phyloP scores from a whole-genome alignment of 257 asterid genomes.

The Anisodus tanguticus region DNA sequence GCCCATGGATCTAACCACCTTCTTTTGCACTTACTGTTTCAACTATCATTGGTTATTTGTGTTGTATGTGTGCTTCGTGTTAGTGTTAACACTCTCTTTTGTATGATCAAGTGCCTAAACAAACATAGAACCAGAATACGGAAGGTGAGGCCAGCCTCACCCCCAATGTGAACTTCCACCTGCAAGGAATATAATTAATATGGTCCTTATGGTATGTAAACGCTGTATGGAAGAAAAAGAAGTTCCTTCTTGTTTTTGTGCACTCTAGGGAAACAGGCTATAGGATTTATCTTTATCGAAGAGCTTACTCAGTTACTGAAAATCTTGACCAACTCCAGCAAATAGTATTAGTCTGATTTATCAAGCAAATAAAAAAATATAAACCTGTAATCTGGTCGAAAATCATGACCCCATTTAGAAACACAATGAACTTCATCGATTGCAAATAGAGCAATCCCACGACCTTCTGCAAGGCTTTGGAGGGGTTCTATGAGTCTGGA shows the following conservation, averaged over 20 bases:
- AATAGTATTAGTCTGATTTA: not conserved
- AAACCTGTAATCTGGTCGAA: constrained; percentile 87
- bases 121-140: not conserved
- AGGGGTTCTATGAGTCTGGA: constrained; percentile 64
- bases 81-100: not conserved
- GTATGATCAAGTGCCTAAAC: not conserved
- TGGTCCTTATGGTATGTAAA: not conserved
- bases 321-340: not conserved
- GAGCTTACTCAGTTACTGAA: not conserved
- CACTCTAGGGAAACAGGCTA: not conserved
- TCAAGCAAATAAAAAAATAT: constrained; percentile 32
- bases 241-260: not conserved
- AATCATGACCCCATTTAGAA: constrained; percentile 93
- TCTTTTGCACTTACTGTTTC: not conserved
- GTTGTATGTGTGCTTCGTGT: not conserved
- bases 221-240: not conserved
- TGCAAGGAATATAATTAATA: not conserved
- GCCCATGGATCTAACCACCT: not conserved
- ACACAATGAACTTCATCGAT: constrained; percentile 85
- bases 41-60: not conserved
- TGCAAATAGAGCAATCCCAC: constrained; percentile 78
- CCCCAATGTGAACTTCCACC: not conserved
- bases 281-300: not conserved
- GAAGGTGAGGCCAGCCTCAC: not conserved
- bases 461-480: constrained; percentile 67